A percentile compares a stretch with the other conserved stretches of the same genome.
phyloP scores from a whole-genome alignment of 2,329 filamentous ascomycete species.

The Orbilia ellipsospora region DNA sequence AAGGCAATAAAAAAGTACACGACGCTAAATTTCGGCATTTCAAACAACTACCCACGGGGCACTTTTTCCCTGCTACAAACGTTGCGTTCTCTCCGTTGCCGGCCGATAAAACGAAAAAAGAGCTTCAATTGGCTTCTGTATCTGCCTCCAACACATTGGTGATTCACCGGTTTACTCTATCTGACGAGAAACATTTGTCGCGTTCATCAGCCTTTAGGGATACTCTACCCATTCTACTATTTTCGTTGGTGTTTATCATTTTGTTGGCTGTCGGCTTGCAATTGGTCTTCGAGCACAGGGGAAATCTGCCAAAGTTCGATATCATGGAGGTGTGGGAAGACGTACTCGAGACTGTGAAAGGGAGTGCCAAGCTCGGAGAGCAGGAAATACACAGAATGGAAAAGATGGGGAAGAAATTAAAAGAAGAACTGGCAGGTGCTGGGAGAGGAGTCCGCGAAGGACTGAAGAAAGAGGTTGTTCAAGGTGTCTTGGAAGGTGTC shows the following conservation, averaged over 20 bases:
- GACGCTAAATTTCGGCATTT: slow-evolving; percentile 53
- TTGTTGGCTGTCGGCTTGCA: slow-evolving; percentile 47
- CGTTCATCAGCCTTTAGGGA: slow-evolving; percentile 39
- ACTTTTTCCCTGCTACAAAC: slow-evolving; percentile 50
- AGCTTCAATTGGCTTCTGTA: slow-evolving; percentile 46
- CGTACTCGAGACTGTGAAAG: slow-evolving; percentile 45
- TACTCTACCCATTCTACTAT: slow-evolving; percentile 44
- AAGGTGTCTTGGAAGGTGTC: slow-evolving; percentile 51
- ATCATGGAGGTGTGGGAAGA: slow-evolving; percentile 54
- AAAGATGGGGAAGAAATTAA: slow-evolving; percentile 49
- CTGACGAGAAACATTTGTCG: slow-evolving; percentile 38
- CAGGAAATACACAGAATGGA: slow-evolving; percentile 44
- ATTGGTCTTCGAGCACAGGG: slow-evolving; percentile 51
- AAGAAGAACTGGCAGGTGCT: slow-evolving; percentile 42
- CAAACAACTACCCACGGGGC: slow-evolving; percentile 38
- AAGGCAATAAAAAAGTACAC: slow-evolving; percentile 30
- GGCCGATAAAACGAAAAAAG: slow-evolving; percentile 26
- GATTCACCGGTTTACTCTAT: slow-evolving; percentile 35
- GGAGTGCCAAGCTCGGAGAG: slow-evolving; percentile 43
- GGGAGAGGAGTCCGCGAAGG: slow-evolving; percentile 49
- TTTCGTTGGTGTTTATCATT: slow-evolving; percentile 47
- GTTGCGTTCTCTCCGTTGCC: slow-evolving; percentile 46
- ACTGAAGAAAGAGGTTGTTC: slow-evolving; percentile 49
- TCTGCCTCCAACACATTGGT: slow-evolving; percentile 49
- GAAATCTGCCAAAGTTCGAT: slow-evolving; percentile 50